phyloP scores from a whole-genome alignment of 148 eudicot species.

The Cornus kousa region DNA sequence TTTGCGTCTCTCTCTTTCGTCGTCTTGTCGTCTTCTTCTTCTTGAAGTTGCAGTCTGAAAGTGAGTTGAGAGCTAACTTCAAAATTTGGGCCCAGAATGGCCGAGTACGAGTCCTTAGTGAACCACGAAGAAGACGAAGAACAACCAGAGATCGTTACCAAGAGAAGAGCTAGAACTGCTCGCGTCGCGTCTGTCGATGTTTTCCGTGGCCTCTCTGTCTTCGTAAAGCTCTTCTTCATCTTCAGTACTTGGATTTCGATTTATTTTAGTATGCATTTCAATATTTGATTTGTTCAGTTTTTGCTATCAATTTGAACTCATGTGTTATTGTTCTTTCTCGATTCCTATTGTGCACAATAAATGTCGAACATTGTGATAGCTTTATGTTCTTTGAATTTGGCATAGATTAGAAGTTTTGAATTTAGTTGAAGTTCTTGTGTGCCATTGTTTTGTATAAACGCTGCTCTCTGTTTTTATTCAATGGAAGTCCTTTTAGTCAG shows the following conservation, averaged over 20 bases:
- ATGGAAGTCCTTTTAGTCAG: no score
- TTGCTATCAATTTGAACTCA: no score
- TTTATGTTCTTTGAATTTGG: no score
- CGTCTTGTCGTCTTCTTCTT: no score
- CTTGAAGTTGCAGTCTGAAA: neutral
- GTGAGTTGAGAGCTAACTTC: neutral
- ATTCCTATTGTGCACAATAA: no score
- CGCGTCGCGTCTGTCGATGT: constrained; percentile 74
- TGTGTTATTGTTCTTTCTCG: no score
- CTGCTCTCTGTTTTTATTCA: no score
- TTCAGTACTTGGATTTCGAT: neutral
- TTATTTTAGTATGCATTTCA: neutral
- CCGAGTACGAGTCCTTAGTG: constrained; percentile 38
- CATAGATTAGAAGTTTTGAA: no score
- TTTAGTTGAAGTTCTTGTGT: no score
- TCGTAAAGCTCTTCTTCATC: constrained; percentile 22
- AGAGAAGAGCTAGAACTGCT: constrained; percentile 18
- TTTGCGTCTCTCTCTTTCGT: no score
- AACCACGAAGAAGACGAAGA: constrained; percentile 24
- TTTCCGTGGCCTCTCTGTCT: constrained; percentile 66
- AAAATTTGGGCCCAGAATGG: constrained; percentile 20
- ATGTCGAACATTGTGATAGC: no score
- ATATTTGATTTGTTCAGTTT: neutral
- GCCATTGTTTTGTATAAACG: no score
- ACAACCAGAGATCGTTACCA: constrained; percentile 16